phyloP scores from a whole-genome alignment of 2,329 filamentous ascomycete species.

The Pseudogymnoascus sp. region DNA sequence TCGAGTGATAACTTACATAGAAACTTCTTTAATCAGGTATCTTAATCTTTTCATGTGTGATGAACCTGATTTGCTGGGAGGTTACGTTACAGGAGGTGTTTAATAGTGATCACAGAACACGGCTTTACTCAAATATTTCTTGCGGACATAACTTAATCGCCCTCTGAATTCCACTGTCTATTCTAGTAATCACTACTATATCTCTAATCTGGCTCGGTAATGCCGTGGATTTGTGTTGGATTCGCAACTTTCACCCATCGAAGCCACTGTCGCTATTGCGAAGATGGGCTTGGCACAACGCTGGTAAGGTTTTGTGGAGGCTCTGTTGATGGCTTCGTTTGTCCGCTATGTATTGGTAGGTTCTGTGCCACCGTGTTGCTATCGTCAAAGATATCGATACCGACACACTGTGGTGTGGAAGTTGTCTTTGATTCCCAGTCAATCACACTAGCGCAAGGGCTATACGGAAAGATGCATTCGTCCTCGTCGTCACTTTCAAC shows the following conservation, averaged over 20 bases:
- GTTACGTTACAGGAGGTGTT: too few species aligned
- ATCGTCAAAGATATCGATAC: neutral
- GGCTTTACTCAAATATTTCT: too few species aligned
- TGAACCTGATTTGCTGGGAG: too few species aligned
- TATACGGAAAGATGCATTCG: neutral
- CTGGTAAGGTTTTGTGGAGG: neutral
- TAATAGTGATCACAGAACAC: too few species aligned
- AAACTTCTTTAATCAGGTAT: too few species aligned
- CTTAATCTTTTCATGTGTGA: too few species aligned
- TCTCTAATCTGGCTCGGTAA: neutral
- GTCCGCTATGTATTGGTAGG: neutral
- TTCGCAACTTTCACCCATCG: neutral
- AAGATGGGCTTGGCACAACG: neutral
- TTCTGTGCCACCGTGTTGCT: neutral
- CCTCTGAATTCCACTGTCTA: neutral
- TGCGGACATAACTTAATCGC: too few species aligned
- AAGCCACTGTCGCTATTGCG: neutral
- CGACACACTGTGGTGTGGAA: neutral
- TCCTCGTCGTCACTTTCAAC: neutral
- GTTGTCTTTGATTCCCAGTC: neutral
- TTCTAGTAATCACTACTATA: neutral
- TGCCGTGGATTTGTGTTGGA: neutral
- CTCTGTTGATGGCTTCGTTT: neutral
- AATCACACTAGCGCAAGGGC: neutral
- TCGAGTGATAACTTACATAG: too few species aligned